Conservation (phyloP, 2,329 filamentous ascomycete genomes). For the Orbilia brochopaga region DNA sequence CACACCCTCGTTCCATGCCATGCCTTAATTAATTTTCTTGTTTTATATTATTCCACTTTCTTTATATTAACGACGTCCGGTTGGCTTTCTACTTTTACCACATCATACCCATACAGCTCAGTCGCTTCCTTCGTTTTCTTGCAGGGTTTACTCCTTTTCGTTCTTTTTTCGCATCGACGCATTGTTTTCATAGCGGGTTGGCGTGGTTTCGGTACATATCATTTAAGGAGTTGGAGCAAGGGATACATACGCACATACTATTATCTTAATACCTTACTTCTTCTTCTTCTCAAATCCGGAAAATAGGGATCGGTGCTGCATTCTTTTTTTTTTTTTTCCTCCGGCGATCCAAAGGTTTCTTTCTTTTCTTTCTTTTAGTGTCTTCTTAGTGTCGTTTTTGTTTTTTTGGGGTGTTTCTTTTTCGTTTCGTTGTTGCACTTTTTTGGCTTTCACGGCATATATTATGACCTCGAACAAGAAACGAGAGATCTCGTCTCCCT, state of each 20-base stretch:
- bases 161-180: neutral
- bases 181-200: conserved; percentile 8
- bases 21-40: neutral
- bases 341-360: neutral
- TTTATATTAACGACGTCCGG: neutral
- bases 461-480: neutral
- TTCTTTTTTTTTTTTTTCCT: neutral
- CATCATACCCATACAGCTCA: conserved; percentile 6
- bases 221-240: conserved; percentile 1
- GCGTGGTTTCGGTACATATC: conserved; percentile 7
- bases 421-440: too few relatives aligned
- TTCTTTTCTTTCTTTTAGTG: neutral
- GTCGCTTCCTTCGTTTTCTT: neutral
- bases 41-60: neutral
- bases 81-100: neutral
- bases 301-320: neutral
- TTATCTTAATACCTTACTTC: neutral
- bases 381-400: too few relatives aligned
- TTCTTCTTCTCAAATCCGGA: neutral
- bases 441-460: too few relatives aligned
- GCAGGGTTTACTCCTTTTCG: neutral
- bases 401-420: too few relatives aligned
- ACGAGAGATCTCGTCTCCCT: neutral
- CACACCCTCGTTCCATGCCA: neutral
- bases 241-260: neutral